Base-by-base conservation (phyloP, 2,329 filamentous ascomycete genomes). In the Colletotrichum spinosum region DNA sequence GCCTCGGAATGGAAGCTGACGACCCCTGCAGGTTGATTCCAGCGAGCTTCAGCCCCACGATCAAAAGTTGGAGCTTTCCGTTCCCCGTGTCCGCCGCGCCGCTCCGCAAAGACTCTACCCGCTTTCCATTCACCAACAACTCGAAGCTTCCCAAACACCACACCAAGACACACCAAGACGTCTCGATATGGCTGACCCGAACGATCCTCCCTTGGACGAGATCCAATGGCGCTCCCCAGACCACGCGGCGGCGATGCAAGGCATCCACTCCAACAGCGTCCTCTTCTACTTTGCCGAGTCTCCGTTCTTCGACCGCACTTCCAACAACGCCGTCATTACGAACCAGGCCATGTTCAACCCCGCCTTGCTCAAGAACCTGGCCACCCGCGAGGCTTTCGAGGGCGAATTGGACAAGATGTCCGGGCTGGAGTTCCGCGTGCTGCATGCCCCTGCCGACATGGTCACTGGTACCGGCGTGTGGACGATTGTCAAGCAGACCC, bases 281-380 rank as follows among this genome's bases (percentile, higher is more conserved):
- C 85, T 90, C 65, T 89, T 86, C 78, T 91, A 91, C 79, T 91
- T 91, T 70, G 84, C 88, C 69, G 80, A 85, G 67, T 91, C 88
- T 65, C 88, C 89, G 33, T 91, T 90, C 77, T 91, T 88, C 78
- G 88, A 91, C 75, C 82, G 78, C 66, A 90, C 87, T 2, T 90
- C 87, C 69, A 91, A 91, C 75, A 91, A 91, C 75, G 86, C 85
- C 68, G 81, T 90, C 41, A 79, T 91, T 44, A 85, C 84, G 71
- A 84, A 79, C 68, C 89, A 91, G 75, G 87, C 88, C 46, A 81
- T 86, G 75, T 87, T 83, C 77, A 90, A 90, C 74, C 80, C 80
- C 34, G 79, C 81, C 67, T 87, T 91, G 81, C 80, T 80, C 50
- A 82, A 83, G 51, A 79, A 86, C 33, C 82, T 91, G 10, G 79